A percentile compares a stretch with the other conserved stretches of the same genome.
Conservation (phyloP, 225 moss, liverwort and hornwort species). For the Antitrichia curtipendula region DNA sequence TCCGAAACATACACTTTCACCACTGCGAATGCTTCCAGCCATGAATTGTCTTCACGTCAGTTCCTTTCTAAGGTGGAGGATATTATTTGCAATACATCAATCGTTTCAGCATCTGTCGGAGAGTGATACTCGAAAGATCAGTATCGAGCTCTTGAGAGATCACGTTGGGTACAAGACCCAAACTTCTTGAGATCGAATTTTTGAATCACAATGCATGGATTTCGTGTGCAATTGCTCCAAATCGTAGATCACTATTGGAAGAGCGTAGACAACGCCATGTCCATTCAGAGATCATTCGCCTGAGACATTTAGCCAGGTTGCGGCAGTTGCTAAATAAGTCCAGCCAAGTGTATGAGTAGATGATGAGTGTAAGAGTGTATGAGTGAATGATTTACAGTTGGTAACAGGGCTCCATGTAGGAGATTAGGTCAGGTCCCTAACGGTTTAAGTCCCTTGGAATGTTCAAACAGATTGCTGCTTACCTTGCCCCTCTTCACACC, state of each 20-base stretch:
- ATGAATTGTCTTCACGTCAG: neutral
- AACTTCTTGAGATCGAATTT: neutral
- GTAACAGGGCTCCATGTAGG: neutral
- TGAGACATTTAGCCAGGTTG: neutral
- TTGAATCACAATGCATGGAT: neutral
- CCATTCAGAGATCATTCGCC: neutral
- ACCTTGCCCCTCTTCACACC: neutral
- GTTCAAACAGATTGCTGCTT: neutral
- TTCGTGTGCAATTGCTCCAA: neutral
- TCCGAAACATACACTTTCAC: neutral
- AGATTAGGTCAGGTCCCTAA: neutral
- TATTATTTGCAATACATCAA: too few species aligned
- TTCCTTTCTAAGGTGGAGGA: neutral
- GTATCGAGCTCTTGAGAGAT: neutral
- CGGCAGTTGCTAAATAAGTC: neutral
- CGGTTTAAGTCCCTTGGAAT: neutral
- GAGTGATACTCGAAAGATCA: neutral
- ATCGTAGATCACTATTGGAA: neutral
- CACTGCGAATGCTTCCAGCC: neutral
- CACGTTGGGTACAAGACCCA: neutral
- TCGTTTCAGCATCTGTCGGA: neutral
- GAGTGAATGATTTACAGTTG: neutral
- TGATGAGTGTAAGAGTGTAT: neutral
- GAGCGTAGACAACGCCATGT: neutral
- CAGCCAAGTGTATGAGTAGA: neutral